A percentile compares a stretch with the other conserved stretches of the same genome.
These are phyloP conservation scores for Candida coquimbonensis DNA, from an alignment of 805 yeast genomes.

Conservation along the genomic window DNA sequence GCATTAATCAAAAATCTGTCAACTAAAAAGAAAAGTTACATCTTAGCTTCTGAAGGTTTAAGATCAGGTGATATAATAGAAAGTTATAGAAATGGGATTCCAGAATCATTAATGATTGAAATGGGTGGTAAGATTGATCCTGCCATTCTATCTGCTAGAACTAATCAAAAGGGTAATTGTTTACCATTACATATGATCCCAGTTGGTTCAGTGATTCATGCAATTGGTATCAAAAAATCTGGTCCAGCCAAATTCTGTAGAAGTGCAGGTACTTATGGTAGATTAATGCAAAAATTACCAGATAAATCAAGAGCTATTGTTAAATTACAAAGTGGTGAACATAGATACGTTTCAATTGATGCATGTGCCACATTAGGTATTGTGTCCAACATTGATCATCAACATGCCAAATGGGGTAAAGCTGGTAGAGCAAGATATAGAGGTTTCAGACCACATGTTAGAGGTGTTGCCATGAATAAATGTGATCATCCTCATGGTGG, in stretches of 20 bases:
- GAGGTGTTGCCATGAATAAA: slow-evolving; percentile 98
- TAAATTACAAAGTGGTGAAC: slow-evolving; percentile 86
- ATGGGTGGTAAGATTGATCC: slow-evolving; percentile 93
- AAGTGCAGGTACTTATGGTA: slow-evolving; percentile 91
- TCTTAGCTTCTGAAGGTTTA: slow-evolving; percentile 86
- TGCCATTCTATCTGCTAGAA: slow-evolving; percentile 78
- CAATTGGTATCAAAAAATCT: slow-evolving; percentile 66
- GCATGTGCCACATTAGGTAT: slow-evolving; percentile 93
- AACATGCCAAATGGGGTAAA: slow-evolving; percentile 84
- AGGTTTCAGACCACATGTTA: slow-evolving; percentile 90
- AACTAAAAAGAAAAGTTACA: slow-evolving; percentile 63
- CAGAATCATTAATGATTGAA: slow-evolving; percentile 60
- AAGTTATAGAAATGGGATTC: slow-evolving; percentile 84
- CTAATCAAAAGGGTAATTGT: slow-evolving; percentile 91
- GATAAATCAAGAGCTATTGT: slow-evolving; percentile 68
- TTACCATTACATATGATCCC: slow-evolving; percentile 89
- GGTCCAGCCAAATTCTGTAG: slow-evolving; percentile 88
- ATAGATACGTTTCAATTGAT: slow-evolving; percentile 76
- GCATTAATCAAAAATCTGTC: slow-evolving; percentile 68
- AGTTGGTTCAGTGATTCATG: slow-evolving; percentile 86
- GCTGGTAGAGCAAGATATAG: slow-evolving; percentile 92
- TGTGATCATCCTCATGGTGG: slow-evolving; percentile 99
- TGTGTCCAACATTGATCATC: slow-evolving; percentile 90
- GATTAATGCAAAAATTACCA: slow-evolving; percentile 73
- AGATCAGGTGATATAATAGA: slow-evolving; percentile 90